Base-by-base conservation (phyloP, 176 grass and related monocot species). In the Juncus inflexus region DNA sequence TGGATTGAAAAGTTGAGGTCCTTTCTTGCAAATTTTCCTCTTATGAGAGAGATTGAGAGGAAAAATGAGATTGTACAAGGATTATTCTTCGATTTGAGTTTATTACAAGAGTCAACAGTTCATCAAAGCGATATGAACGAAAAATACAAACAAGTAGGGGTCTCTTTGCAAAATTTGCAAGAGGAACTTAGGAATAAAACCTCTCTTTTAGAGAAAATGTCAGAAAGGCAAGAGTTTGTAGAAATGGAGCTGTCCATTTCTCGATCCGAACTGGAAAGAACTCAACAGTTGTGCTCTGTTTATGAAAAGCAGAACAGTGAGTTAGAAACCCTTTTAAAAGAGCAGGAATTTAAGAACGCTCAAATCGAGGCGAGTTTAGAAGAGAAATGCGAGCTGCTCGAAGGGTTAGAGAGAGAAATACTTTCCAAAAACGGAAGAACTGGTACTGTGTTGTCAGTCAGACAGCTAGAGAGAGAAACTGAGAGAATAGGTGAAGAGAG, bases 41-140 rank as follows among this genome's bases (percentile, higher is more conserved):
- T 89, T 37, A 86, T 57, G 70, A 86, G 62, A 69, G 90, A 89
- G 28, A 80, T 81, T 76, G 77, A 79, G 58, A 76, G 83, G 77
- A 89, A 89, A 77, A 76, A 69, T 58, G 71, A 89, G 69, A 78
- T 95, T 60, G 76, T 77, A 52, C 73, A 86, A 86, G 90, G 86
- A 47, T 74, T 95, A 42, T 88, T 65, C 71, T 89, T 86, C 83
- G 90, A 95, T 72, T 70, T 95, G 15, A 86, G 81, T 72, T 57
- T 95, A 74, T 73, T 95, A 57, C 90, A 95, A 83, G 90, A 95
- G 70, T 89, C 77, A 12, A 78, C 79, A 42, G 86, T 76, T 42
- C 63, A 74, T 3, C 53, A 49, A n/a, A 85, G 83, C 60, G 81
- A 89, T 65, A 73, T 86, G 73, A 89, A 87, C 74, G 85, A 89